These are phyloP conservation scores for Uromyces viciae-fabae DNA, from an alignment of 1,284 basidiomycete species.

Conservation along the genomic window DNA sequence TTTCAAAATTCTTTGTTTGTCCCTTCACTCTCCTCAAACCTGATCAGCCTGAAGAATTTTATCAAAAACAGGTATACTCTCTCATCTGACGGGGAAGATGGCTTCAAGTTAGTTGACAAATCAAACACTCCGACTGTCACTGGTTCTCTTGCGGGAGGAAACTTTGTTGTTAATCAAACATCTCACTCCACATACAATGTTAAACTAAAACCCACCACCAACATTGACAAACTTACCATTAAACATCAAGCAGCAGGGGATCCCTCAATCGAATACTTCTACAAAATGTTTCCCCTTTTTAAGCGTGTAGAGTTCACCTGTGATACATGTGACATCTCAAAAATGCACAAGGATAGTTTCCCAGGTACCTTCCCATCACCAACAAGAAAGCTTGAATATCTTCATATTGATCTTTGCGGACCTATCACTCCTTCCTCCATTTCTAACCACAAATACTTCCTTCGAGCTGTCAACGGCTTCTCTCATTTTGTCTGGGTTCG, in stretches of 20 bases:
- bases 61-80: neutral
- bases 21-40: neutral
- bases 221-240: no score
- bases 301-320: constrained; percentile 8
- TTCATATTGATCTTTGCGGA: neutral
- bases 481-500: neutral
- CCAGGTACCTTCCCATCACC: neutral
- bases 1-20: neutral
- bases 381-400: neutral
- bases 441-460: neutral
- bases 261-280: neutral
- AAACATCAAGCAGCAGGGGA: constrained; percentile 4
- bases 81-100: neutral
- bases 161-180: neutral
- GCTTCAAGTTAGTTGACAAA: neutral
- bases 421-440: neutral
- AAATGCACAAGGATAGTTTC: neutral
- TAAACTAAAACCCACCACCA: neutral
- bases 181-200: neutral
- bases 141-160: neutral
- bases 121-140: neutral
- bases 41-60: neutral
- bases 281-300: constrained; percentile 6
- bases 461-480: neutral
- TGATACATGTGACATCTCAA: neutral